These are phyloP conservation scores for Apiospora marii DNA, from an alignment of 2,329 filamentous ascomycete species.

Conservation along the genomic window DNA sequence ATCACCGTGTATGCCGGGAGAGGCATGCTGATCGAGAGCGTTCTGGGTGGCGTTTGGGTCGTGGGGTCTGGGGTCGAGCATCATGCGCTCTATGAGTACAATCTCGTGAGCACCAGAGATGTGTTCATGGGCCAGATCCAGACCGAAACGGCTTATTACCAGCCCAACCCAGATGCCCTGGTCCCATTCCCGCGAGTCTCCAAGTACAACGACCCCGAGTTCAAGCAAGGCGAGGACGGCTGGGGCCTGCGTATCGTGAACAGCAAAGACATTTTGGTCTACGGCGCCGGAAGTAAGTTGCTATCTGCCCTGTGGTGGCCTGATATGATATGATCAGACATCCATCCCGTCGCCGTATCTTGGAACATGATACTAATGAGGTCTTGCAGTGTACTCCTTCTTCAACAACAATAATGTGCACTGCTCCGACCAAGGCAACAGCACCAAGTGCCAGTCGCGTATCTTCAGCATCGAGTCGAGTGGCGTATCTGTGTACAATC, in stretches of 20 bases:
- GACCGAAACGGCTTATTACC: constrained; percentile 76
- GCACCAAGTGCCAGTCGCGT: constrained; percentile 55
- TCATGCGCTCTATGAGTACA: constrained; percentile 73
- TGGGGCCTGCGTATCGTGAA: constrained; percentile 71
- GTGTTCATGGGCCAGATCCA: constrained; percentile 71
- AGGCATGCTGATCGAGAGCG: constrained; percentile 56
- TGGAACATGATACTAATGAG: constrained; percentile 2
- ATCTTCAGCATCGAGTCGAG: constrained; percentile 45
- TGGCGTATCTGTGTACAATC: constrained; percentile 50
- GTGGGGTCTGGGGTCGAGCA: constrained; percentile 73
- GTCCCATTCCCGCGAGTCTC: constrained; percentile 60
- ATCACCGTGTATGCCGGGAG: constrained; percentile 59
- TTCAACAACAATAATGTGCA: constrained; percentile 68
- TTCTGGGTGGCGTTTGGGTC: constrained; percentile 62
- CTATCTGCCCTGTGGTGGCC: not conserved
- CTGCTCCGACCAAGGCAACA: constrained; percentile 52
- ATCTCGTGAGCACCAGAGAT: constrained; percentile 66
- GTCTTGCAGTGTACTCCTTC: constrained; percentile 65
- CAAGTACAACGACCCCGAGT: constrained; percentile 54
- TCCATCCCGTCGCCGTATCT: not conserved
- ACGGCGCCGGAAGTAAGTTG: constrained; percentile 62
- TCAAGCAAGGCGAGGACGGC: constrained; percentile 60
- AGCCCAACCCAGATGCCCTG: constrained; percentile 67
- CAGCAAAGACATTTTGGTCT: constrained; percentile 62
- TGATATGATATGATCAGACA: not conserved